A percentile compares a stretch with the other conserved stretches of the same genome.
These are phyloP conservation scores for Capsicum pubescens DNA, from an alignment of 257 asterid species.

Conservation along the genomic window DNA sequence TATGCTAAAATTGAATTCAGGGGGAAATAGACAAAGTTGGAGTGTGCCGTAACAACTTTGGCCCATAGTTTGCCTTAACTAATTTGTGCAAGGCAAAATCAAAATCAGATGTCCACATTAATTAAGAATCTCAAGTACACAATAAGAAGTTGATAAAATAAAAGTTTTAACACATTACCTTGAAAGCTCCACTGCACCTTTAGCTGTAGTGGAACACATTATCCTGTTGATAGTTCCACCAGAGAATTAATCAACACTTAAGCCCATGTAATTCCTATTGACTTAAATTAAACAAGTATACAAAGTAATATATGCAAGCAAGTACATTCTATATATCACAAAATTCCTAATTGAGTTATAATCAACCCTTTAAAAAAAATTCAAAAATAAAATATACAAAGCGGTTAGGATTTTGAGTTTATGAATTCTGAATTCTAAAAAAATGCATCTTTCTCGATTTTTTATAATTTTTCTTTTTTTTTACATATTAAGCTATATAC, in stretches of 20 bases:
- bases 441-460: too few relatives aligned
- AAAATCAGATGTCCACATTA: not conserved
- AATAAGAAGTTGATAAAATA: not conserved
- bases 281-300: not conserved
- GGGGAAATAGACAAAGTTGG: too few relatives aligned
- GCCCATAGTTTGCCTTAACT: too few relatives aligned
- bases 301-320: not conserved
- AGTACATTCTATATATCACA: not conserved
- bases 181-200: constrained; percentile 8
- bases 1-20: too few relatives aligned
- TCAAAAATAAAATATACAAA: too few relatives aligned
- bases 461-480: too few relatives aligned
- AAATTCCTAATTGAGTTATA: not conserved
- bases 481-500: too few relatives aligned
- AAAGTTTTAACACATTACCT: not conserved
- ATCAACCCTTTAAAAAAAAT: not conserved
- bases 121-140: not conserved
- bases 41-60: too few relatives aligned
- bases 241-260: not conserved
- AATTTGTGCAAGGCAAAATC: not conserved
- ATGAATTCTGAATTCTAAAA: too few relatives aligned
- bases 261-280: not conserved
- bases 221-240: not conserved
- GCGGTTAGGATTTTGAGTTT: too few relatives aligned
- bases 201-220: constrained; percentile 9